Conservation (phyloP, 805 yeast species). For the Teunomyces lycoperdinae region DNA sequence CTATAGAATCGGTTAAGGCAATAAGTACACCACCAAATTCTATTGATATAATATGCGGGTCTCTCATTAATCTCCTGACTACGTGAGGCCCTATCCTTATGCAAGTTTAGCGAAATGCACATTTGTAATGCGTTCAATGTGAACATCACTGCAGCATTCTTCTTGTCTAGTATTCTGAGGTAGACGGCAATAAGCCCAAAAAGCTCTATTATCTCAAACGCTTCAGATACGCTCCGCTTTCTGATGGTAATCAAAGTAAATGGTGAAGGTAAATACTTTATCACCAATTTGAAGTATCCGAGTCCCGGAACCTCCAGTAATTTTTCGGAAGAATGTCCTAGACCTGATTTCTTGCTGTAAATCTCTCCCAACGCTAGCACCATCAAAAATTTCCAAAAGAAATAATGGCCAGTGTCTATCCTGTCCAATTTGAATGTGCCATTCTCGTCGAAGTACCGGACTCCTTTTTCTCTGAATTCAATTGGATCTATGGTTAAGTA, state of each 20-base stretch:
- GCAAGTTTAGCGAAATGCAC: conserved; percentile 25
- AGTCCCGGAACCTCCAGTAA: conserved; percentile 19
- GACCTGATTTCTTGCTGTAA: conserved; percentile 12
- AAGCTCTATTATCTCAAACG: conserved; percentile 22
- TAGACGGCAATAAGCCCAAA: conserved; percentile 23
- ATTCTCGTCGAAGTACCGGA: conserved; percentile 11
- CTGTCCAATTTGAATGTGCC: conserved; percentile 6
- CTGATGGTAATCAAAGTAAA: conserved; percentile 14
- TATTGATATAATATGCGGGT: conserved; percentile 3
- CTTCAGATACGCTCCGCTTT: conserved; percentile 8
- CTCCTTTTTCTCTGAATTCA: conserved; percentile 13
- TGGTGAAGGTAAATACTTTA: conserved; percentile 18
- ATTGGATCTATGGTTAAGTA: conserved; percentile 22
- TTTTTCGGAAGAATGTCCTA: conserved; percentile 3
- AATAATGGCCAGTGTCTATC: conserved; percentile 9
- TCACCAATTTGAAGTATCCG: conserved; percentile 17
- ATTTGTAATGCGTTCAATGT: conserved; percentile 24
- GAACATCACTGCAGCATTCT: conserved; percentile 22
- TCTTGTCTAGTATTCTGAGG: conserved; percentile 24
- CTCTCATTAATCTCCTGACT: conserved; percentile 7
- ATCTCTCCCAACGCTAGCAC: conserved; percentile 22
- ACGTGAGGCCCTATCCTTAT: conserved; percentile 14
- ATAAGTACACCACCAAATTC: conserved; percentile 25
- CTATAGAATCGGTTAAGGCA: conserved; percentile 25
- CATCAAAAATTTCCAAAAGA: conserved; percentile 19